Percentiles rank a stretch among this genome's conserved stretches.
These are phyloP conservation scores for Cyberlindnera mississippiensis DNA, from an alignment of 805 yeast species.

Conservation along the genomic window DNA sequence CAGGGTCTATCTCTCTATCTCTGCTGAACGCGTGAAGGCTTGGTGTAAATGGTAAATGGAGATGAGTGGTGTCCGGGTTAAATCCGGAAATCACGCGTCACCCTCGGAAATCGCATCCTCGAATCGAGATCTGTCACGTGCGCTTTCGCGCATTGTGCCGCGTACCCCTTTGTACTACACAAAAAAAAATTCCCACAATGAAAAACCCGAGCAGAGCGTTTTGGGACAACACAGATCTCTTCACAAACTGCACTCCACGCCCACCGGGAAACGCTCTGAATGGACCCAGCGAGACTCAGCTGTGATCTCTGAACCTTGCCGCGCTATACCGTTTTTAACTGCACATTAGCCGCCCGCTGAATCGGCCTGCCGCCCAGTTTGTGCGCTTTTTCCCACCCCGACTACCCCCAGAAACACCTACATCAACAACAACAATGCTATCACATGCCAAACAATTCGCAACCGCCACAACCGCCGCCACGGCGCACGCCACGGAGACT, in stretches of 20 bases:
- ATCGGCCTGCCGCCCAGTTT: neutral
- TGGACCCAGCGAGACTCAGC: neutral
- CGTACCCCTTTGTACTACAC: neutral
- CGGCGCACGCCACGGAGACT: slow-evolving; percentile 12
- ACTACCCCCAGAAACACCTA: slow-evolving; percentile 2
- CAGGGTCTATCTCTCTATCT: no score
- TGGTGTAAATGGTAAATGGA: no score
- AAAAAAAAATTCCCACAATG: neutral
- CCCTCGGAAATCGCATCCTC: neutral
- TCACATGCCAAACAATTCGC: slow-evolving; percentile 21
- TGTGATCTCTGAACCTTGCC: neutral
- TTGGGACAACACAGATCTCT: neutral
- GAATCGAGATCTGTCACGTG: no score
- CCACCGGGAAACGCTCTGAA: neutral
- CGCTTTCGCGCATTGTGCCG: no score
- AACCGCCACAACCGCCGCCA: slow-evolving; percentile 9
- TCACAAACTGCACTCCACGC: neutral
- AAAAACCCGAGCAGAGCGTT: neutral
- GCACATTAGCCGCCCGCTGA: neutral
- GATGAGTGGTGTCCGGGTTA: neutral
- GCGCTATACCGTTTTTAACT: neutral
- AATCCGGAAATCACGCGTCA: neutral
- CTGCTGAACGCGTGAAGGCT: no score
- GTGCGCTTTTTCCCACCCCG: neutral
- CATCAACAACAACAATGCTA: slow-evolving; percentile 13